Base-by-base conservation (phyloP, 805 yeast species). In the Teunomyces lycoperdinae region DNA sequence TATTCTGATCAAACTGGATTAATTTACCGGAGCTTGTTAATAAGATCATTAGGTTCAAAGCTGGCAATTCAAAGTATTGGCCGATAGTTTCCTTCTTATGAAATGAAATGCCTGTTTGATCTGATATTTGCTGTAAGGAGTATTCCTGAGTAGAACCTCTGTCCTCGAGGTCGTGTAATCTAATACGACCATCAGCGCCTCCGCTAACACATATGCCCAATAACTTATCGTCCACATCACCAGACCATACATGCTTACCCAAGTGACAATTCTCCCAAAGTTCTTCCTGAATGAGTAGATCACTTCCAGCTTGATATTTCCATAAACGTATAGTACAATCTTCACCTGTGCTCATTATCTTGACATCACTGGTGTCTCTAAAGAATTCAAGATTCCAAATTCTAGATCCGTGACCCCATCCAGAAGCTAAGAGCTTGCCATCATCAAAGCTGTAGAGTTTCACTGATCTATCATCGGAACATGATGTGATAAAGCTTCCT, bases 381-480 rank as follows among this genome's bases (percentile, higher is more conserved):
- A 45, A 48, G 42, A 51, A 43, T 4, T 32, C 38, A 11, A 44
- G 47, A 20, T 32, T 36, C 99, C 99, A 94, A 35, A 94, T 91
- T 61, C 99, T 79, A 0, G 98, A 92, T 1, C 87, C 84, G 62
- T 94, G 99, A 10, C 98, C 99, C 97, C 97, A 94, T 0, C 96
- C 97, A 26, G 83, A 79, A 1, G 92, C 86, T 34, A 87, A 55
- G 30, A 82, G 66, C 9, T 67, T 56, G 0, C 95, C 92, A 1
- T 78, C 60, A 5, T 58, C 58, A 51, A 85, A 68, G 56, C 81
- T 81, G 84, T 90, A 90, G 5, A 92, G 62, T 48, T 83, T 85
- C 46, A 94, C 82, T 0, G 97, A 87, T 51, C 99, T 76, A 61
- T 92, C 99, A 64, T 94, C 98, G 0, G 98, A 92, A 62, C 99